These are phyloP conservation scores for Neophaeococcomyces mojaviensis DNA, from an alignment of 2,329 filamentous ascomycete genomes.

Conservation along the genomic window DNA sequence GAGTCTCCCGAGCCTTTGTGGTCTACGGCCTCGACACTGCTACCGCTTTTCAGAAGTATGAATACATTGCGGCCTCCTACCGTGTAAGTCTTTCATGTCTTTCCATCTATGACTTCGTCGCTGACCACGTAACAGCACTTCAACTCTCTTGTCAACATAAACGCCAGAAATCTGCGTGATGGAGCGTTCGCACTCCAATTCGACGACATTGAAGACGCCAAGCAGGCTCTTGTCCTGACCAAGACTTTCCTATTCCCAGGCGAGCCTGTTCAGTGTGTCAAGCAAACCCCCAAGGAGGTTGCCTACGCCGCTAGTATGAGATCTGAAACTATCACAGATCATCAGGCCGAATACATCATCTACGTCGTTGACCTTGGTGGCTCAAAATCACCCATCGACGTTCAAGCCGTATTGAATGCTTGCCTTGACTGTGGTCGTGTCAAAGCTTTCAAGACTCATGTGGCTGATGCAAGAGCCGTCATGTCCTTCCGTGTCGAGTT, in stretches of 20 bases:
- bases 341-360: slow-evolving; percentile 51
- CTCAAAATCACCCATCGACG: slow-evolving; percentile 25
- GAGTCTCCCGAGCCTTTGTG: slow-evolving; percentile 15
- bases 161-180: neutral
- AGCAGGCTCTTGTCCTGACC: slow-evolving; percentile 42
- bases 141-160: slow-evolving; percentile 6
- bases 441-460: slow-evolving; percentile 5
- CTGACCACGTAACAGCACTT: slow-evolving; percentile 16
- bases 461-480: neutral
- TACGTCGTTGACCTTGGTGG: slow-evolving; percentile 37
- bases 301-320: slow-evolving; percentile 26
- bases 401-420: slow-evolving; percentile 24
- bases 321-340: slow-evolving; percentile 30
- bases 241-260: slow-evolving; percentile 42
- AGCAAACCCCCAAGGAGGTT: slow-evolving; percentile 36
- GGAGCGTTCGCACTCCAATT: slow-evolving; percentile 50
- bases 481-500: slow-evolving; percentile 8
- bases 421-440: slow-evolving; percentile 1
- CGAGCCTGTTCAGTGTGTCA: slow-evolving; percentile 34
- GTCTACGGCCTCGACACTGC: slow-evolving; percentile 8
- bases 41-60: no score
- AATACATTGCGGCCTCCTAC: no score
- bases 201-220: slow-evolving; percentile 54
- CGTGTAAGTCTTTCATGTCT: neutral
- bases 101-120: slow-evolving; percentile 20